Conservation (phyloP, 768 basidiomycete species). For the Lentinula aciculospora region DNA sequence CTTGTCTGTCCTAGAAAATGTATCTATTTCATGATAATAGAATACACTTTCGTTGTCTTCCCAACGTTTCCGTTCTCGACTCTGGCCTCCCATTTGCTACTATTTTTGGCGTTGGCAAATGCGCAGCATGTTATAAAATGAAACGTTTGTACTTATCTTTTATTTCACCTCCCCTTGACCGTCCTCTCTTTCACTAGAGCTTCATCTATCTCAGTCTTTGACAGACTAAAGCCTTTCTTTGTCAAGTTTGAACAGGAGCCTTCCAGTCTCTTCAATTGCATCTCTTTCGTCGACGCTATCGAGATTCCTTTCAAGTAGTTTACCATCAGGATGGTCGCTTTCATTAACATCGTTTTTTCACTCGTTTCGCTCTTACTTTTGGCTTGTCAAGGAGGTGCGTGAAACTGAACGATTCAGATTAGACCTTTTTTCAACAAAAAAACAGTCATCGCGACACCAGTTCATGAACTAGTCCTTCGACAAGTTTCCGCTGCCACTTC, state of each 20-base stretch:
- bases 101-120: conserved; percentile 1
- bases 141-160: no score
- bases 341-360: not conserved
- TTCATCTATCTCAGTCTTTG: not conserved
- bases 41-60: not conserved
- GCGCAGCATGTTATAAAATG: no score
- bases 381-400: not conserved
- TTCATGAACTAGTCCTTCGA: not conserved
- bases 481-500: conserved; percentile 2
- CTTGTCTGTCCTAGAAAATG: no score
- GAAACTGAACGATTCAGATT: not conserved
- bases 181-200: not conserved
- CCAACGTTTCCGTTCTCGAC: not conserved
- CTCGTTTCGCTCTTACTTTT: not conserved
- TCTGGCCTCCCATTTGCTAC: not conserved
- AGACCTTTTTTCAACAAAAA: no score
- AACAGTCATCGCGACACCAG: not conserved
- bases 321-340: conserved; percentile 4
- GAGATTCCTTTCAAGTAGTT: not conserved
- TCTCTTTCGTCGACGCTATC: not conserved
- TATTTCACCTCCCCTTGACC: not conserved
- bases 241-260: not conserved
- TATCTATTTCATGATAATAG: no score
- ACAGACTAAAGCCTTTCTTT: not conserved
- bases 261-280: not conserved